Conservation (phyloP, 768 basidiomycete genomes). For the Collybiopsis confluens region DNA sequence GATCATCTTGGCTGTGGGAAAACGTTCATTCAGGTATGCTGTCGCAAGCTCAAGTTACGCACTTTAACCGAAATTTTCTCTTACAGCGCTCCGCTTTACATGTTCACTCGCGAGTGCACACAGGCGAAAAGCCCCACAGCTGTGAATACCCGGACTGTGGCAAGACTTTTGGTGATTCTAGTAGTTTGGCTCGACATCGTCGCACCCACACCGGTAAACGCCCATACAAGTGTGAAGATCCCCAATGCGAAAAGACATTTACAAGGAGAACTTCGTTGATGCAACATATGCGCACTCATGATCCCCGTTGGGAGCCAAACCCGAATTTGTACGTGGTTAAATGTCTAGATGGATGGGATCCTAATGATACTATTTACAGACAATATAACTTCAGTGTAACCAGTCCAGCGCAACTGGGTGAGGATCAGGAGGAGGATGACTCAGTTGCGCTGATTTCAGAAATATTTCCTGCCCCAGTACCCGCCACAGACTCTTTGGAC, state of each 20-base stretch:
- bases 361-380: slow-evolving; percentile 32
- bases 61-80: slow-evolving; percentile 13
- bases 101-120: slow-evolving; percentile 86
- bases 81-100: slow-evolving; percentile 81
- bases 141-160: slow-evolving; percentile 88
- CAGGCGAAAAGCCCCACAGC: slow-evolving; percentile 88
- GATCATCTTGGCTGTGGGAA: slow-evolving; percentile 73
- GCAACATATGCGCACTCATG: slow-evolving; percentile 84
- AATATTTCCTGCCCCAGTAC: slow-evolving; percentile 37
- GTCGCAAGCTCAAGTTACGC: not conserved
- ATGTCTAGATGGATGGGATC: too few species aligned
- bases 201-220: slow-evolving; percentile 86
- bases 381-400: slow-evolving; percentile 80
- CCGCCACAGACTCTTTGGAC: slow-evolving; percentile 47
- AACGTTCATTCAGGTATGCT: slow-evolving; percentile 82
- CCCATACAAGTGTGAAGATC: slow-evolving; percentile 82
- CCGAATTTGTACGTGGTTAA: slow-evolving; percentile 62
- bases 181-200: slow-evolving; percentile 86
- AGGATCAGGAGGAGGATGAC: slow-evolving; percentile 54
- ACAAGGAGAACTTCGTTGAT: slow-evolving; percentile 82
- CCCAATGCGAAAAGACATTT: slow-evolving; percentile 82
- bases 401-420: slow-evolving; percentile 47
- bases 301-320: slow-evolving; percentile 81
- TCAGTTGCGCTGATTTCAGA: slow-evolving; percentile 75
- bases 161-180: slow-evolving; percentile 89